Evolutionary conservation across 345 rosid species (phyloP), one percentile per base, ranked within the genome.

Genomic region (Hibiscus trionum): DNA sequence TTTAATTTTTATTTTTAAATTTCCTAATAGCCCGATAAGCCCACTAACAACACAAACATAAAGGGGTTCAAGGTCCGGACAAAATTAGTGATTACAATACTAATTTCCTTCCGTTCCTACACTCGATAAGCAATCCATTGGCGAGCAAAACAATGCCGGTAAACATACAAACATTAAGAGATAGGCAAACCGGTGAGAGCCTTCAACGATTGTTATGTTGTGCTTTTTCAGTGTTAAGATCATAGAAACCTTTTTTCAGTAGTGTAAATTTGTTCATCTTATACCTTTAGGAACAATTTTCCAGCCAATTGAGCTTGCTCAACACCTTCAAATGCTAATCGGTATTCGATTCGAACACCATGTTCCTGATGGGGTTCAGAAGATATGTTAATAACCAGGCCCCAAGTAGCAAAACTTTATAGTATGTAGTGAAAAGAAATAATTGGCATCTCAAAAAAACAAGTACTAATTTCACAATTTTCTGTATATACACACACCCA

Each of bases 241-340:
- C 66, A 11, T 0, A 62, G 14, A 33, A 62, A 62, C 47, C 52
- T 37, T 37, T 37, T 37, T 37, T 37, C 42, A 6, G 42, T 1
- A 5, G 42, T 37, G 42, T 37, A 37, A 37, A 37, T 7, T 37
- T 37, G 42, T 37, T 37, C 42, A 37, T 37, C 42, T 7, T 37
- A 37, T 37, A 91, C 96, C 93, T 88, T 75, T 37, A 83, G 90
- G 81, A 95, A 90, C 4, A 72, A 82, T 49, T 88, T 82, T 70
- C 88, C 97, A 71, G 97, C 96, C 77, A 86, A 72, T 44, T 76
- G 83, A 42, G 97, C 97, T 80, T 91, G 99, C 61, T 67, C 42
- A 37, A 91, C 71, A 29, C 97, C 99, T 66, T 91, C 96, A 17
- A 84, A 47, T 0, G 97, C 93, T 58, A 95, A 80, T 27, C 85